Evolutionary conservation across 345 rosid genomes (phyloP), one percentile per base, ranked within the genome.

Genomic region (Erucastrum elatum): DNA sequence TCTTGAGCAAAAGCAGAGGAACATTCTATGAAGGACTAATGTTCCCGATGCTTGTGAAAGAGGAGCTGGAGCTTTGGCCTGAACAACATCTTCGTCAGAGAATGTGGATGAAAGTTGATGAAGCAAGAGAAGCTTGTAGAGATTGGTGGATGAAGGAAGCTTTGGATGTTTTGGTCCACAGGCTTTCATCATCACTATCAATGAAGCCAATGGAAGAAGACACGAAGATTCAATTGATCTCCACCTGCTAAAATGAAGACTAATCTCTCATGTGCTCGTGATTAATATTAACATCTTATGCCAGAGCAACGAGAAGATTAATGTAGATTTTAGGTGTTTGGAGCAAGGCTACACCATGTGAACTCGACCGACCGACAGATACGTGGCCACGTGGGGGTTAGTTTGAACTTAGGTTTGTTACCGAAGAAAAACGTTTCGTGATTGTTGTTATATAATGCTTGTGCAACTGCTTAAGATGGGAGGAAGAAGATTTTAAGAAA

Each of bases 121-220:
- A 90, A 82, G 98, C 96, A 5, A 89, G 94, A 76, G 90, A 91
- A 76, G 90, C 74, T 8, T 93, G 96, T 70, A 87, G 91, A 59
- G 93, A 93, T 82, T 85, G 87, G 94, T 93, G 98, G 98, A 91
- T 93, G 98, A 91, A 88, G 66, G 98, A 93, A 82, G 98, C 98
- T 5, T 65, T 93, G 44, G 92, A 90, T 84, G 84, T 78, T 61
- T 67, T 93, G 46, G 91, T 87, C 10, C 72, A 81, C 41, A 68
- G 97, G 63, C 81, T 86, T 41, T 68, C 78, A 29, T 73, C 77
- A 2, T 64, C 75, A 26, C 66, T 70, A 61, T 60, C 49, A 37
- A 51, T 16, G 58, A 59, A 61, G 9, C 49, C 25, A 4, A 30
- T 59, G 15, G 49, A 70, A 66, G 81, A 77, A 64, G 67, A 71